These are phyloP conservation scores for Aspergillus brunneoviolaceus DNA, from an alignment of 2,329 filamentous ascomycete genomes.

Conservation along the genomic window DNA sequence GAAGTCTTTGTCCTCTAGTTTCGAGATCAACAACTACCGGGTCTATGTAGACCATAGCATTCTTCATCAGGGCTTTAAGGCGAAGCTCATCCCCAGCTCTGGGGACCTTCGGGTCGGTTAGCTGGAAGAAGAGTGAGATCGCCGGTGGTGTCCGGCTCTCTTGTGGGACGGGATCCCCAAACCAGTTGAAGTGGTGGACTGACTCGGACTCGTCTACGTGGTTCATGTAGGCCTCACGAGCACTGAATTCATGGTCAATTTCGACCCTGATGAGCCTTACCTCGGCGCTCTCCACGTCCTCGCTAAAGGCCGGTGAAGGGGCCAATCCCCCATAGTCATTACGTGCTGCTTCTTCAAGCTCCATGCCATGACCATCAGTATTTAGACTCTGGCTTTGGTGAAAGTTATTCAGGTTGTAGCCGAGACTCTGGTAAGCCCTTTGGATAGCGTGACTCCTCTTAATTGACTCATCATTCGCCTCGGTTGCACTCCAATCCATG, in stretches of 20 bases:
- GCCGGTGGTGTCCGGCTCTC: slow-evolving; percentile 21
- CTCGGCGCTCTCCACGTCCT: not conserved
- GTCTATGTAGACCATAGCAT: slow-evolving; percentile 22
- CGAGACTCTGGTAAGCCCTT: too few relatives aligned
- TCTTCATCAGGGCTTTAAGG: slow-evolving; percentile 13
- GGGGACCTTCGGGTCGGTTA: slow-evolving; percentile 15
- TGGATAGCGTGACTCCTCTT: too few relatives aligned
- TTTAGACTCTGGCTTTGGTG: too few relatives aligned
- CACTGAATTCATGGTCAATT: not conserved
- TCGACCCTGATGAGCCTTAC: not conserved
- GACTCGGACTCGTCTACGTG: not conserved
- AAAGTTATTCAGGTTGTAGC: too few relatives aligned
- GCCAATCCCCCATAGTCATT: not conserved
- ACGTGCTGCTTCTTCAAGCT: too few relatives aligned
- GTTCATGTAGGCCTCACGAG: not conserved
- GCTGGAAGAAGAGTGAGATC: slow-evolving; percentile 25
- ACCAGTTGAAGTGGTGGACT: slow-evolving; percentile 31
- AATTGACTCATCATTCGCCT: too few relatives aligned
- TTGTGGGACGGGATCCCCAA: slow-evolving; percentile 11
- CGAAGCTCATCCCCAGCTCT: slow-evolving; percentile 8
- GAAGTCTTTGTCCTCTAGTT: not conserved
- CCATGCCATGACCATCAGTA: too few relatives aligned
- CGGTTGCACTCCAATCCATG: too few relatives aligned
- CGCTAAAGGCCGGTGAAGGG: not conserved
- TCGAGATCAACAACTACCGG: slow-evolving; percentile 22